Percentiles rank a stretch among this genome's conserved stretches.
These are phyloP conservation scores for Penicillium paradoxum DNA, from an alignment of 495 filamentous ascomycete species.

Conservation along the genomic window DNA sequence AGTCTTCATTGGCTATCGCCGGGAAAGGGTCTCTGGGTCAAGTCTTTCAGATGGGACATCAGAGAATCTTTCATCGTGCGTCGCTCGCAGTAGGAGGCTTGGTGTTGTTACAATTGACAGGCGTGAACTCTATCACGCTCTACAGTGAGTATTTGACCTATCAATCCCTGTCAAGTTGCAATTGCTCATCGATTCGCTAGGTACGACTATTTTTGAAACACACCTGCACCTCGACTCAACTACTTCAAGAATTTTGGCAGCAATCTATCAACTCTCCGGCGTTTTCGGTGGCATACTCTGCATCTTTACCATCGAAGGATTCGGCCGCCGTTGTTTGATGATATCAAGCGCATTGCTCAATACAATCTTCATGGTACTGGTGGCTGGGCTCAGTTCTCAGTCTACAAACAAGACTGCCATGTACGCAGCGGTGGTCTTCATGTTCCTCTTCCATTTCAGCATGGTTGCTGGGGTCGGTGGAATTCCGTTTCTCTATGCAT, in stretches of 20 bases:
- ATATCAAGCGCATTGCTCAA: constrained; percentile 30
- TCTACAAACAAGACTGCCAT: constrained; percentile 14
- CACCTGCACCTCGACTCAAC: constrained; percentile 11
- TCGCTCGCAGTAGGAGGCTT: constrained; percentile 24
- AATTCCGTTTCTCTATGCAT: constrained; percentile 48
- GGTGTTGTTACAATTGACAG: constrained; percentile 50
- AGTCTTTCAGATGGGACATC: constrained; percentile 22
- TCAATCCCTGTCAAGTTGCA: no score
- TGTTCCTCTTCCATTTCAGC: constrained; percentile 49
- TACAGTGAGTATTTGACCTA: constrained; percentile 25
- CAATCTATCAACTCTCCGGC: constrained; percentile 14
- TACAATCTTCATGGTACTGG: constrained; percentile 37
- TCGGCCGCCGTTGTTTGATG: constrained; percentile 21
- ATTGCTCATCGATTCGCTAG: neutral
- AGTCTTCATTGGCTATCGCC: constrained; percentile 25
- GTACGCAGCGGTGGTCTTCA: constrained; percentile 39
- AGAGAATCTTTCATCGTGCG: constrained; percentile 21
- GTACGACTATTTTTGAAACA: constrained; percentile 13
- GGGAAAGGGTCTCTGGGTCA: constrained; percentile 5
- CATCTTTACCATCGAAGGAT: constrained; percentile 18
- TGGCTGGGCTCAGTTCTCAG: constrained; percentile 27
- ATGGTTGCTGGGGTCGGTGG: constrained; percentile 49
- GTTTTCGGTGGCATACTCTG: constrained; percentile 14
- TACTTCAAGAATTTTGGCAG: constrained; percentile 16
- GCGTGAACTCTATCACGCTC: constrained; percentile 56